These are phyloP conservation scores for Phytophthora constricta DNA, from an alignment of 352 stramenopile species.

Conservation along the genomic window DNA sequence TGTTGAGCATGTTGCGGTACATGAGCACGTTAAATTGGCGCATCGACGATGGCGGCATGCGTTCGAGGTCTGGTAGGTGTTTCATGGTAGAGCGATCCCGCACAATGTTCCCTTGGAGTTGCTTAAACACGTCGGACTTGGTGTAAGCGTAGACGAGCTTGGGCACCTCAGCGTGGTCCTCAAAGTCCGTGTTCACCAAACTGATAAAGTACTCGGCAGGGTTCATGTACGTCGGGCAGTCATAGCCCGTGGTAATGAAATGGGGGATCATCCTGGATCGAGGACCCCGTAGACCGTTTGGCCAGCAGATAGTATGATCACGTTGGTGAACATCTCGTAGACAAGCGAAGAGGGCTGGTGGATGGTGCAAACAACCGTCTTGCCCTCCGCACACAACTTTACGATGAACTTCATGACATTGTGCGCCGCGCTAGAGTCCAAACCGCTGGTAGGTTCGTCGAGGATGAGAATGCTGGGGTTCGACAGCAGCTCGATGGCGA, in stretches of 20 bases:
- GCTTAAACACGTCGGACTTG: conserved; percentile 14
- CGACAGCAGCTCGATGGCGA: conserved; percentile 81
- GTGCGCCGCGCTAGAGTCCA: conserved; percentile 52
- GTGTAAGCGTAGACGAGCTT: conserved; percentile 33
- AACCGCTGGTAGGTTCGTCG: conserved; percentile 74
- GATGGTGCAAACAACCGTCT: conserved; percentile 63
- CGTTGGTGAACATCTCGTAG: conserved; percentile 57
- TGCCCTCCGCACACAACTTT: conserved; percentile 34
- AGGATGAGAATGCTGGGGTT: conserved; percentile 80
- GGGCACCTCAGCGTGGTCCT: conserved; percentile 41
- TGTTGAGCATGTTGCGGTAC: conserved; percentile 68
- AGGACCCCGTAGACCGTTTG: conserved; percentile 82
- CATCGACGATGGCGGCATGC: conserved; percentile 30
- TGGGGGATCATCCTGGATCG: conserved; percentile 48
- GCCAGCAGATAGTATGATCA: conserved; percentile 67
- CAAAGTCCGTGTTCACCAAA: conserved; percentile 67
- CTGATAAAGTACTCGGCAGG: conserved; percentile 61
- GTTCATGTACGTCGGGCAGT: conserved; percentile 57
- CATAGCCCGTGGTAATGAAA: conserved; percentile 40
- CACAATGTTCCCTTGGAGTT: conserved; percentile 16
- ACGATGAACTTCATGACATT: conserved; percentile 44
- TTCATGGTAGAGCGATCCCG: conserved; percentile 28
- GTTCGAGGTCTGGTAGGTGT: conserved; percentile 29
- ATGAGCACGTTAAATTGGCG: conserved; percentile 55
- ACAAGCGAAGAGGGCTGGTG: conserved; percentile 63